A percentile compares a stretch with the other conserved stretches of the same genome.
phyloP scores from a whole-genome alignment of 2,329 filamentous ascomycete genomes.

The Penicillium sp. region DNA sequence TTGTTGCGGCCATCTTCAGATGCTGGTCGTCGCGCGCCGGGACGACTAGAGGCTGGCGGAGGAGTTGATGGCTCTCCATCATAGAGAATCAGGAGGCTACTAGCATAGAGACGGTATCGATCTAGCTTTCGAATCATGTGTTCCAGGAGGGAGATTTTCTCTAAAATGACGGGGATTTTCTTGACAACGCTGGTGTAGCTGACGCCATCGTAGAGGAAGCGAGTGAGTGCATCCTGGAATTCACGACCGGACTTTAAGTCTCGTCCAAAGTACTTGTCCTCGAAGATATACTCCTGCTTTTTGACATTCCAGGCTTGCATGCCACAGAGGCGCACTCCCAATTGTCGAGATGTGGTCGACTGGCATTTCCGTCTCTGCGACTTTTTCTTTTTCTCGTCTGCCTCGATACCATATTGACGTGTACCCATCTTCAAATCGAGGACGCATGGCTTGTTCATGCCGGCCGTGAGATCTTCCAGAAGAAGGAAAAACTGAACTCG shows the following conservation, averaged over 20 bases:
- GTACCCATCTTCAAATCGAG: constrained; percentile 99
- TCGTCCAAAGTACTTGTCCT: constrained; percentile 96
- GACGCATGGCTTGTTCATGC: constrained; percentile 94
- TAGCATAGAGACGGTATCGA: constrained; percentile 92
- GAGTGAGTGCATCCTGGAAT: constrained; percentile 80
- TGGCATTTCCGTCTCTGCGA: constrained; percentile 92
- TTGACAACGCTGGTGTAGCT: constrained; percentile 73
- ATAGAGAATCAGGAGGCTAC: constrained; percentile 90
- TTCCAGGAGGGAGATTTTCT: constrained; percentile 78
- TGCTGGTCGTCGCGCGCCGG: constrained; percentile 27
- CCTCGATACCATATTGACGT: constrained; percentile 90
- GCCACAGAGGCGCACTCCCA: constrained; percentile 90
- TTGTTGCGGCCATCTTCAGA: constrained; percentile 38
- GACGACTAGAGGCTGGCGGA: constrained; percentile 18
- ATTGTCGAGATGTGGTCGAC: constrained; percentile 80
- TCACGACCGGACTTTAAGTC: constrained; percentile 80
- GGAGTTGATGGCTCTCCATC: constrained; percentile 61
- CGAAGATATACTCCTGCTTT: constrained; percentile 81
- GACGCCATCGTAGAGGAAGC: constrained; percentile 86
- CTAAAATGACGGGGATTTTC: constrained; percentile 81
- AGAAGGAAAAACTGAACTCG: constrained; percentile 90
- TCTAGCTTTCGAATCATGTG: constrained; percentile 72
- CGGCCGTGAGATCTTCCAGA: constrained; percentile 88
- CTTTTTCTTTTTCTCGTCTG: constrained; percentile 82
- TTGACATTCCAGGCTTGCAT: constrained; percentile 93